Percentiles rank a stretch among this genome's conserved stretches.
Evolutionary conservation across 1,284 basidiomycete genomes (phyloP).

Genomic region (Spongispora temasekensis): DNA sequence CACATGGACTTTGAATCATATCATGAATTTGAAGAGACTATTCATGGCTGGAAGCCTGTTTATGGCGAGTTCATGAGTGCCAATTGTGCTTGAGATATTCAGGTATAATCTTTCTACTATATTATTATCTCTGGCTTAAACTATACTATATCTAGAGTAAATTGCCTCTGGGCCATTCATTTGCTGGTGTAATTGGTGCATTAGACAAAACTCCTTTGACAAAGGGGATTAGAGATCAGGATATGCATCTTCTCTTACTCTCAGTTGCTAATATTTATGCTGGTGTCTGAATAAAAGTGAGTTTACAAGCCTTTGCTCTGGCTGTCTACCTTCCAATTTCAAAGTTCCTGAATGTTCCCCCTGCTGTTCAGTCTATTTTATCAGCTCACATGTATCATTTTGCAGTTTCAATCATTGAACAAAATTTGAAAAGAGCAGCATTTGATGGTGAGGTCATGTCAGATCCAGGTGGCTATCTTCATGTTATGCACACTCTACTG

Average conservation of each 20-base stretch:
- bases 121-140: neutral
- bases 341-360: slow-evolving; percentile 9
- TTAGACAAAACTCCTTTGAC: slow-evolving; percentile 15
- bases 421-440: slow-evolving; percentile 7
- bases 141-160: neutral
- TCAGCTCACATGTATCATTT: slow-evolving; percentile 6
- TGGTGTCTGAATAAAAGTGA: slow-evolving; percentile 9
- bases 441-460: neutral
- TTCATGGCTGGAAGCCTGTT: neutral
- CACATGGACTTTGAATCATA: neutral
- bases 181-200: slow-evolving; percentile 10
- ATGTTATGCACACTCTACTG: slow-evolving; percentile 9
- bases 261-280: slow-evolving; percentile 17
- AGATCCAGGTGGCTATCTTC: slow-evolving; percentile 1
- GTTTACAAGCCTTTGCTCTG: slow-evolving; percentile 9
- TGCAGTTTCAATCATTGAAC: neutral
- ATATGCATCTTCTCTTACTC: slow-evolving; percentile 16
- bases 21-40: neutral
- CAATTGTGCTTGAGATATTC: slow-evolving; percentile 10
- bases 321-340: slow-evolving; percentile 10
- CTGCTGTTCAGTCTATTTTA: slow-evolving; percentile 8
- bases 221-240: neutral
- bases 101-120: slow-evolving; percentile 1
- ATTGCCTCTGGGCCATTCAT: slow-evolving; percentile 1
- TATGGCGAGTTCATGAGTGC: slow-evolving; percentile 16